Conservation (phyloP, 495 filamentous ascomycete species). For the Evernia prunastri region DNA sequence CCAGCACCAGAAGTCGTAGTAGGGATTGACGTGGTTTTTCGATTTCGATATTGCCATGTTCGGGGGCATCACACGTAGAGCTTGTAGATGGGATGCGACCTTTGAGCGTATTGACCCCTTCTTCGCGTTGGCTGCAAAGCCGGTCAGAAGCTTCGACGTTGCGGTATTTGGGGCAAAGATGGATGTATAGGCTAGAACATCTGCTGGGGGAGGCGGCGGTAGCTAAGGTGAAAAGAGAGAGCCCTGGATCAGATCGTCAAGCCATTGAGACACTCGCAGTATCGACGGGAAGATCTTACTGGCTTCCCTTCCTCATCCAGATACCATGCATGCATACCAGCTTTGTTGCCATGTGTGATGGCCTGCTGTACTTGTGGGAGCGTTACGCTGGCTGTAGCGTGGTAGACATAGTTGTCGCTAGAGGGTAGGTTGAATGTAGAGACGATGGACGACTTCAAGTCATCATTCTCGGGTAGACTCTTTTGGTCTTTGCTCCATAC, state of each 20-base stretch:
- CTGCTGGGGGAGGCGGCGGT: conserved; percentile 39
- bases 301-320: conserved; percentile 30
- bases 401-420: conserved; percentile 51
- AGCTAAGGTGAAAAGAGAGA: conserved; percentile 29
- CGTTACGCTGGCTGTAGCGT: conserved; percentile 46
- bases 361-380: conserved; percentile 49
- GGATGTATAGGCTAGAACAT: conserved; percentile 51
- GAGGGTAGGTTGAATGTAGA: conserved; percentile 45
- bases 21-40: conserved; percentile 47
- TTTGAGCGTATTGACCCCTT: conserved; percentile 45
- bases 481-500: conserved; percentile 28
- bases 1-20: conserved; percentile 50
- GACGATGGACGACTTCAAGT: conserved; percentile 44
- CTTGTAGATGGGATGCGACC: conserved; percentile 44
- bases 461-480: conserved; percentile 32
- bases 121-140: conserved; percentile 52
- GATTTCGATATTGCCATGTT: conserved; percentile 35
- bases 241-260: conserved; percentile 18
- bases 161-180: conserved; percentile 48
- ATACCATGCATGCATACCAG: conserved; percentile 42
- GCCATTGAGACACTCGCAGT: conserved; percentile 14
- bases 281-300: conserved; percentile 23
- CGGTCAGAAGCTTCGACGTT: conserved; percentile 46
- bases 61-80: conserved; percentile 34
- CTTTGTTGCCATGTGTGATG: conserved; percentile 38